Conservation (phyloP, 345 rosid species). For the Citrus mangshanensis region DNA sequence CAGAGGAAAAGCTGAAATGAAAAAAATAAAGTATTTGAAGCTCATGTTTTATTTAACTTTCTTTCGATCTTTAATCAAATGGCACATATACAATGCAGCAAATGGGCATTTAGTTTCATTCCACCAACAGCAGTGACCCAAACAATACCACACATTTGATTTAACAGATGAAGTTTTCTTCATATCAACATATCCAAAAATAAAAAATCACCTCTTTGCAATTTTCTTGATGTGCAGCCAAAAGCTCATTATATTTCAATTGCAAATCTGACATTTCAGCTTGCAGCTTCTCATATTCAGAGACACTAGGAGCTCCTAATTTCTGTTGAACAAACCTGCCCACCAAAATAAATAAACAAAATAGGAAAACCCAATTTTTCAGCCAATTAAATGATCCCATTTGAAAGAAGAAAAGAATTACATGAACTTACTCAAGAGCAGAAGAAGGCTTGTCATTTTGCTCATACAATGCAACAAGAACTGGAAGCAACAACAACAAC, state of each 20-base stretch:
- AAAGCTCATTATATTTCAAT: conserved; percentile 63
- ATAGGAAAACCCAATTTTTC: neutral
- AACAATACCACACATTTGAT: neutral
- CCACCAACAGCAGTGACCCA: neutral
- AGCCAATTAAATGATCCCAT: neutral
- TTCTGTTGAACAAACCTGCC: conserved; percentile 81
- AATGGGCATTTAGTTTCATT: neutral
- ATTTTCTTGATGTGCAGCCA: conserved; percentile 61
- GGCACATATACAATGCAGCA: neutral
- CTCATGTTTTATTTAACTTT: neutral
- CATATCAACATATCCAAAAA: neutral
- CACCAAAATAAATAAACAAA: neutral
- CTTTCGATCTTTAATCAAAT: neutral
- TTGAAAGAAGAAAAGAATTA: neutral
- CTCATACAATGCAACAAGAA: conserved; percentile 82
- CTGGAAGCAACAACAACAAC: conserved; percentile 32
- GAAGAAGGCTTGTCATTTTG: conserved; percentile 91
- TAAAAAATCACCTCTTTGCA: conserved; percentile 54
- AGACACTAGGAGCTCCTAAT: conserved; percentile 69
- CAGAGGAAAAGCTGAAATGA: neutral
- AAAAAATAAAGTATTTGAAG: neutral
- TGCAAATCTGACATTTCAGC: conserved; percentile 71
- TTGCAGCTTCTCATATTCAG: conserved; percentile 84
- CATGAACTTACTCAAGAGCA: conserved; percentile 73
- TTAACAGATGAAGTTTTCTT: neutral